Evolutionary conservation across 495 filamentous ascomycete genomes (phyloP).

Genomic region (Podospora conica): DNA sequence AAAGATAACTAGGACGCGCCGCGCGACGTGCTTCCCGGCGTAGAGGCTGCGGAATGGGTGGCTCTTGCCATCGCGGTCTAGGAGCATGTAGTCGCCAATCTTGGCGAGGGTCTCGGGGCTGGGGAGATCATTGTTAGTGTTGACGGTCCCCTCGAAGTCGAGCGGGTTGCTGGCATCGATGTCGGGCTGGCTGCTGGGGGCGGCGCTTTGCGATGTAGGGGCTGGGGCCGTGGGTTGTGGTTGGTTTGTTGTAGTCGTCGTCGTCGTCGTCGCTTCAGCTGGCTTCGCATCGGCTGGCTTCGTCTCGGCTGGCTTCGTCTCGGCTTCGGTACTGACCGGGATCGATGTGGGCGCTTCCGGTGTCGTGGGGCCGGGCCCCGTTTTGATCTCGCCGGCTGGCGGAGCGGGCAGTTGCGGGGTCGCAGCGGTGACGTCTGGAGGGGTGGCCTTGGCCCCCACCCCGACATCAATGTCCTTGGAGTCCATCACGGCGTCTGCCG

Average conservation of each 20-base stretch:
- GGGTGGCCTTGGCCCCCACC: background rate
- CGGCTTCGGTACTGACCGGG: background rate
- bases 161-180: slow-evolving; percentile 22
- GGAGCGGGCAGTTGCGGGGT: background rate
- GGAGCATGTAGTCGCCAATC: slow-evolving; percentile 52
- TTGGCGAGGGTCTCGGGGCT: slow-evolving; percentile 40
- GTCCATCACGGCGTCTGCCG: background rate
- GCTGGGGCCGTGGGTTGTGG: background rate
- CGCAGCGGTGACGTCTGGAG: background rate
- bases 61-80: slow-evolving; percentile 57
- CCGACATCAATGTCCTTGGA: background rate
- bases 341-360: background rate
- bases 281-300: background rate
- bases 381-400: background rate
- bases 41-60: slow-evolving; percentile 65
- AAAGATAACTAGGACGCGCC: slow-evolving; percentile 68
- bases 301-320: background rate
- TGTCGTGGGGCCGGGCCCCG: background rate
- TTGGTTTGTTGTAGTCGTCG: background rate
- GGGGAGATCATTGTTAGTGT: slow-evolving; percentile 50
- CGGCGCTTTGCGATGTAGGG: background rate
- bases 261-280: background rate
- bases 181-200: background rate
- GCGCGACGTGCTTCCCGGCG: slow-evolving; percentile 44
- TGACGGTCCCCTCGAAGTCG: slow-evolving; percentile 43